Evolutionary conservation across 257 asterid genomes (phyloP), one percentile per base, ranked within the genome.

Genomic region (Echites panduratus): DNA sequence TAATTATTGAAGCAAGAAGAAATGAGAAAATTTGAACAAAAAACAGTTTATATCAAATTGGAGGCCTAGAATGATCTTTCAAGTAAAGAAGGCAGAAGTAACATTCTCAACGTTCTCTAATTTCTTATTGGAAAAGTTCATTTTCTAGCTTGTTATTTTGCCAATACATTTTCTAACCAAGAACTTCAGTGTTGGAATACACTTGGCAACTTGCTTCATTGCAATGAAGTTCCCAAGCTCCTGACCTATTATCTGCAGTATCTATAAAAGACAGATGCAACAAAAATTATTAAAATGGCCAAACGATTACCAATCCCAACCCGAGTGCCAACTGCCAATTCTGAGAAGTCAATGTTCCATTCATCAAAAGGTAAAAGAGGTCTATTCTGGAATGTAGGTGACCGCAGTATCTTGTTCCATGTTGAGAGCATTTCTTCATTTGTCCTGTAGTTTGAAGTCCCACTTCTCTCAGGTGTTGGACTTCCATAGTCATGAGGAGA

Each of bases 261-360:
- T 12, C 9, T 49, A 29, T 4, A 17, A n/a, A 74, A 45, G 7
- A 24, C 1, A 58, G 8, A 59, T 65, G 66, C 43, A n/a, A 38
- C 19, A 57, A 53, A 73, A 54, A 27, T 71, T 40, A 41, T 43
- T 17, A 68, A 17, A 16, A n/a, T 13, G 68, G 40, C 48, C 43
- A 38, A 78, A 83, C 70, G 71, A 96, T 87, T 79, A 94, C 99
- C 99, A 76, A 94, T 94, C 73, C 99, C 99, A 70, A 91, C 93
- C 58, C 97, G 97, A 77, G 95, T 91, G 78, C 99, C 98, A 27
- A 94, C 93, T 76, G 89, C 84, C 71, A 91, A 71, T 84, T 94
- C 99, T 9, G 95, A 88, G 83, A 82, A 94, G 78, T 90, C 99
- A 78, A 94, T 91, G 81, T 88, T 86, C 98, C 98, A 93, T 81